A percentile compares a stretch with the other conserved stretches of the same genome.
Conservation (phyloP, 2,329 filamentous ascomycete genomes). For the Stachybotrys echinatus region DNA sequence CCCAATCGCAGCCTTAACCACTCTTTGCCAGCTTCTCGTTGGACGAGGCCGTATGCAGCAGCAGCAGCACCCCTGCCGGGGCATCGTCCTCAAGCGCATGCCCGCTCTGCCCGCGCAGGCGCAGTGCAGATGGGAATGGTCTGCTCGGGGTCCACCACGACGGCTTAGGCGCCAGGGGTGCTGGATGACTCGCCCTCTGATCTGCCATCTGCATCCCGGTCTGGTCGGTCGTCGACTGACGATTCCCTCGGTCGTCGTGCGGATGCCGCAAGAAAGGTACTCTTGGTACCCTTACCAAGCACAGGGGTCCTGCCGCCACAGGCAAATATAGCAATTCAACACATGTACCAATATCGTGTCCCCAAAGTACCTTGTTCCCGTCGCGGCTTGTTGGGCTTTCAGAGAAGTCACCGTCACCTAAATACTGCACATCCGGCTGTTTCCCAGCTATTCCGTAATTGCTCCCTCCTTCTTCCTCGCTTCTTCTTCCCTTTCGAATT, state of each 20-base stretch:
- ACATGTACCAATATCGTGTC: conserved; percentile 17
- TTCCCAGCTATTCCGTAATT: conserved; percentile 15
- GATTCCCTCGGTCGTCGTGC: not conserved
- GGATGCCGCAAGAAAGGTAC: not conserved
- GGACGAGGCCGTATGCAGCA: conserved; percentile 20
- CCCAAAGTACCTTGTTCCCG: conserved; percentile 18
- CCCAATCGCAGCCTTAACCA: conserved; percentile 28
- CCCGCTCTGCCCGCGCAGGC: conserved; percentile 1
- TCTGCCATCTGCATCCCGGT: not conserved
- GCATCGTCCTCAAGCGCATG: not conserved
- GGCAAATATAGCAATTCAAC: conserved; percentile 14
- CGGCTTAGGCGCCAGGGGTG: conserved; percentile 1
- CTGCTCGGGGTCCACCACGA: conserved; percentile 4
- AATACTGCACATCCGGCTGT: conserved; percentile 21
- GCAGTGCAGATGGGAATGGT: conserved; percentile 2
- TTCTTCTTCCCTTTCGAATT: conserved; percentile 8
- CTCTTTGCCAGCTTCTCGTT: conserved; percentile 12
- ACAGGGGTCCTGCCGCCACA: conserved; percentile 16
- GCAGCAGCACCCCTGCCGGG: conserved; percentile 27
- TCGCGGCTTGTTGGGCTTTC: conserved; percentile 12
- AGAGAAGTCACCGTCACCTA: conserved; percentile 18
- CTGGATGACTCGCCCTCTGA: not conserved
- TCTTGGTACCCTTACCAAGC: not conserved
- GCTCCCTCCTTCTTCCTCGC: conserved; percentile 12
- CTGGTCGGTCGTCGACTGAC: not conserved